phyloP scores from a whole-genome alignment of 257 asterid species.

The Petunia secreta region DNA sequence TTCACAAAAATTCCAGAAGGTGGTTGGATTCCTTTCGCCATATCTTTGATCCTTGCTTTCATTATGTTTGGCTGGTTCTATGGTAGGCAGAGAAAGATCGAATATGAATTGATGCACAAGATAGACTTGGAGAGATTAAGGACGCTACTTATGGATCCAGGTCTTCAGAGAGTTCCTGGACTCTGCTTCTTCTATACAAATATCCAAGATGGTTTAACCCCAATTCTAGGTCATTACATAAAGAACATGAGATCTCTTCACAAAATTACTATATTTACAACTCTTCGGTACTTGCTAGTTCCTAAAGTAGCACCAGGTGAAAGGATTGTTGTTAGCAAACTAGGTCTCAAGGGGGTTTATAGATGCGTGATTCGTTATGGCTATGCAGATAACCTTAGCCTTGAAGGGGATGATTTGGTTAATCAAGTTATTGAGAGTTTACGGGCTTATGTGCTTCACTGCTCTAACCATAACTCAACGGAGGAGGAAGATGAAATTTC shows the following conservation, averaged over 20 bases:
- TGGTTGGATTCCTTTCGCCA: conserved; percentile 81
- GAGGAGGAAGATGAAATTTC: conserved; percentile 32
- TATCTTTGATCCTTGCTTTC: conserved; percentile 51
- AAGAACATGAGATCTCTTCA: conserved; percentile 57
- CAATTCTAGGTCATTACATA: conserved; percentile 62
- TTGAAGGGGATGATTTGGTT: conserved; percentile 49
- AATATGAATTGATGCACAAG: conserved; percentile 54
- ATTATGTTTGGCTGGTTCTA: conserved; percentile 70
- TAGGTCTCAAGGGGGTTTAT: conserved; percentile 58
- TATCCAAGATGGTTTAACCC: conserved; percentile 66
- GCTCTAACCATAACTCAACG: conserved; percentile 10
- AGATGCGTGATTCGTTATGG: conserved; percentile 67
- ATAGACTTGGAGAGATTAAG: conserved; percentile 51
- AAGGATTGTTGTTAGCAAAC: conserved; percentile 48
- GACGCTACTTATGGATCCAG: conserved; percentile 37
- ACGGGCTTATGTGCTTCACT: conserved; percentile 25
- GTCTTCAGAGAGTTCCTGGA: conserved; percentile 49
- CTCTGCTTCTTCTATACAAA: conserved; percentile 70
- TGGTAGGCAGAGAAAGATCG: conserved; percentile 55
- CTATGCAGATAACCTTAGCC: conserved; percentile 50
- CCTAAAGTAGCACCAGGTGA: conserved; percentile 44
- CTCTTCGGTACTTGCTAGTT: conserved; percentile 55
- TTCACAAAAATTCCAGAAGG: conserved; percentile 75
- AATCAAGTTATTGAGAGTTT: conserved; percentile 38
- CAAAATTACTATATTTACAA: conserved; percentile 57